Evolutionary conservation across 106 monocot genomes (phyloP).

Genomic region (Chionographis japonica): DNA sequence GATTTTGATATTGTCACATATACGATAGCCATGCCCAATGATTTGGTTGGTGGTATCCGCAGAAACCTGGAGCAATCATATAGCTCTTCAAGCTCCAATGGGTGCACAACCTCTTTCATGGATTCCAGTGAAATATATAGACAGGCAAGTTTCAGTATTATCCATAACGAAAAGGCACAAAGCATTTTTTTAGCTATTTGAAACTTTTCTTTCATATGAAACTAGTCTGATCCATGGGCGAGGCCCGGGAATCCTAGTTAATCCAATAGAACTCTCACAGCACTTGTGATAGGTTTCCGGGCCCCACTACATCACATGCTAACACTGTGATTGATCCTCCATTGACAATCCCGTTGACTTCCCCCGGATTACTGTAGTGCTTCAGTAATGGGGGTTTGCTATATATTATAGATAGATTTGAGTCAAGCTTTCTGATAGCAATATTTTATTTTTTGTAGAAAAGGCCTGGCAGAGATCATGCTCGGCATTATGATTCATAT

Average conservation of each 20-base stretch:
- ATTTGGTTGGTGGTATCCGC: conserved; percentile 54
- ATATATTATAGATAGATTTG: background rate
- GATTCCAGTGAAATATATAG: conserved; percentile 12
- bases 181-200: background rate
- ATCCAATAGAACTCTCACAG: too few relatives aligned
- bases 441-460: conserved; percentile 17
- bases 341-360: too few relatives aligned
- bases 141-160: conserved; percentile 30
- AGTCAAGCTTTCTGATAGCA: background rate
- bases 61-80: conserved; percentile 42
- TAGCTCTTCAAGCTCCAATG: conserved; percentile 31
- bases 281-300: too few relatives aligned
- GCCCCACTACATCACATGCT: too few relatives aligned
- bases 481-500: conserved; percentile 26
- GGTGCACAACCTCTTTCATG: conserved; percentile 13
- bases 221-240: too few relatives aligned
- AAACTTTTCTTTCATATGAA: background rate
- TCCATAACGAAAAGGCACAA: background rate
- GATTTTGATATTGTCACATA: conserved; percentile 71
- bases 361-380: too few relatives aligned
- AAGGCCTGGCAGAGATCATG: conserved; percentile 10
- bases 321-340: too few relatives aligned
- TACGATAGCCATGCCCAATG: conserved; percentile 64
- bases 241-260: too few relatives aligned
- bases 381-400: background rate